These are phyloP conservation scores for Podila verticillata DNA, from an alignment of 192 early-diverging fungal genomes.

Conservation along the genomic window DNA sequence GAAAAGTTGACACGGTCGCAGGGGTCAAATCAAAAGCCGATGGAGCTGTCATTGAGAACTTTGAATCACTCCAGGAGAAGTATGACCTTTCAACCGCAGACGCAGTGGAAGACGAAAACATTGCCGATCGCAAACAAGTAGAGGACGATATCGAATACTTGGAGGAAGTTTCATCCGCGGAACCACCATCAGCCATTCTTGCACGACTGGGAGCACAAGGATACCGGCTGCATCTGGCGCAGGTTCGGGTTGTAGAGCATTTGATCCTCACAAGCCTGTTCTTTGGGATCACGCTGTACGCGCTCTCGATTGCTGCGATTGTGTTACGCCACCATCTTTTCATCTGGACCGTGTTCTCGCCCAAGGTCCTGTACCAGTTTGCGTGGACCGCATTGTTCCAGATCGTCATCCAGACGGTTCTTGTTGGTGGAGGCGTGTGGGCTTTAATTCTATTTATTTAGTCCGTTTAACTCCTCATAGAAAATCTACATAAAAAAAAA, in stretches of 20 bases:
- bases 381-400: conserved; percentile 68
- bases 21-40: background rate
- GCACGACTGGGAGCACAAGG: conserved; percentile 23
- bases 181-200: conserved; percentile 4
- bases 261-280: conserved; percentile 41
- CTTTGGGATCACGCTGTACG: conserved; percentile 61
- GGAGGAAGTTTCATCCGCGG: background rate
- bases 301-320: conserved; percentile 71
- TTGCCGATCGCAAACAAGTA: background rate
- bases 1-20: too few species aligned
- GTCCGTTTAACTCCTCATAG: background rate
- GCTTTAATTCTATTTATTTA: background rate
- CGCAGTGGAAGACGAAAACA: too few species aligned
- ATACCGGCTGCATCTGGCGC: conserved; percentile 8
- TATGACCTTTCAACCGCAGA: background rate
- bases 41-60: background rate
- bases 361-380: conserved; percentile 80
- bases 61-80: background rate
- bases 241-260: conserved; percentile 26
- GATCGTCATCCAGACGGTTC: conserved; percentile 44
- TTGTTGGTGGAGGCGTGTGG: conserved; percentile 22
- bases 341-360: conserved; percentile 88
- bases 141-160: background rate
- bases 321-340: conserved; percentile 75
- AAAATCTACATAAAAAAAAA: too few species aligned